A percentile compares a stretch with the other conserved stretches of the same genome.
Evolutionary conservation across 352 stramenopile genomes (phyloP).

Genomic region (Phytophthora pisi): DNA sequence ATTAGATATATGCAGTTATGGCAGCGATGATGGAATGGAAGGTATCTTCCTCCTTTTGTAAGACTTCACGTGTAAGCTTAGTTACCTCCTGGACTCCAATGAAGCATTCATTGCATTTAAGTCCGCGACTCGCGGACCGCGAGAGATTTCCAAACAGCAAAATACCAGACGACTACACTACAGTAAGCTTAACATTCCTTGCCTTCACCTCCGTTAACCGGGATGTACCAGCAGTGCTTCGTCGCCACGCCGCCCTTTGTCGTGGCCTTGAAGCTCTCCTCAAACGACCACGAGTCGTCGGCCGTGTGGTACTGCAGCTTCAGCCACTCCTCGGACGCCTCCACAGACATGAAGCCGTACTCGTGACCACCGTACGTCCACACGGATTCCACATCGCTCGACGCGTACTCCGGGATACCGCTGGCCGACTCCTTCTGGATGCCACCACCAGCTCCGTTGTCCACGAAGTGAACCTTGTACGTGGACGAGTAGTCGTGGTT

Average conservation of each 20-base stretch:
- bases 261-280: constrained; percentile 53
- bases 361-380: constrained; percentile 70
- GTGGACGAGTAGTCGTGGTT: constrained; percentile 70
- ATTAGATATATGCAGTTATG: no score
- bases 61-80: no score
- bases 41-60: no score
- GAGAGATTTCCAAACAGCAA: constrained; percentile 2
- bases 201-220: constrained; percentile 40
- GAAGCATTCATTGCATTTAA: no score
- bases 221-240: constrained; percentile 85
- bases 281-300: constrained; percentile 68
- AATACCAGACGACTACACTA: neutral
- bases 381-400: constrained; percentile 50
- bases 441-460: constrained; percentile 80
- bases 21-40: no score
- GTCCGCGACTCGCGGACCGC: no score
- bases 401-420: constrained; percentile 60
- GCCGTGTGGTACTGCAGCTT: constrained; percentile 76
- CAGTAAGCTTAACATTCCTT: constrained; percentile 33
- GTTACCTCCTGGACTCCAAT: no score
- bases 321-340: constrained; percentile 66
- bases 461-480: constrained; percentile 69
- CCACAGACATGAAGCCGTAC: constrained; percentile 78
- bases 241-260: constrained; percentile 57
- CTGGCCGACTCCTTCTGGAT: constrained; percentile 84